phyloP scores from a whole-genome alignment of 192 early-diverging fungal genomes.

The Polychytrium aggregatum region DNA sequence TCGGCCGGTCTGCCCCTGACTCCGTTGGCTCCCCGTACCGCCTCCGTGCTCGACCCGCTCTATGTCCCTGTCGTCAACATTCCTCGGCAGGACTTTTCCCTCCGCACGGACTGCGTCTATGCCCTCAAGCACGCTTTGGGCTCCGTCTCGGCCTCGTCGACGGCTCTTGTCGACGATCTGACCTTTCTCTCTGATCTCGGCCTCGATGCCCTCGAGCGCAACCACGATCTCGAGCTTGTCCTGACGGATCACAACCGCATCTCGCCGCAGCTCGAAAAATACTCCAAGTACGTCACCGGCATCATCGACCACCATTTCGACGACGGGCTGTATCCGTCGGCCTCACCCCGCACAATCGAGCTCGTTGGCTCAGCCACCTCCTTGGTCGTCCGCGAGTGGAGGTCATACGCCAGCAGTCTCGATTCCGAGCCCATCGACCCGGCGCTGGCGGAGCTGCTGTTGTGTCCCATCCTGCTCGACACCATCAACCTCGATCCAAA shows the following conservation, averaged over 20 bases:
- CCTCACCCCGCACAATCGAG: slow-evolving; percentile 37
- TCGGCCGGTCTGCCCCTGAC: too few species aligned
- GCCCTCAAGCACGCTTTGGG: slow-evolving; percentile 26
- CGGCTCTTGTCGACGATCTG: neutral
- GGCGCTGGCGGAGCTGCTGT: slow-evolving; percentile 28
- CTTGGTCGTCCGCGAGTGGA: slow-evolving; percentile 32
- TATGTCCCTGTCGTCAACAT: slow-evolving; percentile 53
- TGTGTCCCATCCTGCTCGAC: slow-evolving; percentile 60
- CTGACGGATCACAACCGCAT: slow-evolving; percentile 64
- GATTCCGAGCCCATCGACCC: slow-evolving; percentile 8
- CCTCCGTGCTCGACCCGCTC: neutral
- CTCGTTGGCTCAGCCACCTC: slow-evolving; percentile 48
- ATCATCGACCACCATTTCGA: slow-evolving; percentile 67
- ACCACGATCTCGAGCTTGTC: slow-evolving; percentile 20
- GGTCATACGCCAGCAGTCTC: neutral
- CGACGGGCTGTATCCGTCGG: slow-evolving; percentile 33
- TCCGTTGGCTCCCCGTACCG: neutral
- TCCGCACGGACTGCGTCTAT: slow-evolving; percentile 50
- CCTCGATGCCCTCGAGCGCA: slow-evolving; percentile 26
- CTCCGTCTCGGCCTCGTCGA: too few species aligned
- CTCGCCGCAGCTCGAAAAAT: slow-evolving; percentile 13
- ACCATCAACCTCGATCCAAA: slow-evolving; percentile 43
- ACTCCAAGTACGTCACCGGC: slow-evolving; percentile 25
- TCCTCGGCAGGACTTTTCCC: slow-evolving; percentile 40
- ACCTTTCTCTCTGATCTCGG: slow-evolving; percentile 28